Evolutionary conservation across 2,329 filamentous ascomycete genomes (phyloP).

Genomic region (Stachybotrys echinatus): DNA sequence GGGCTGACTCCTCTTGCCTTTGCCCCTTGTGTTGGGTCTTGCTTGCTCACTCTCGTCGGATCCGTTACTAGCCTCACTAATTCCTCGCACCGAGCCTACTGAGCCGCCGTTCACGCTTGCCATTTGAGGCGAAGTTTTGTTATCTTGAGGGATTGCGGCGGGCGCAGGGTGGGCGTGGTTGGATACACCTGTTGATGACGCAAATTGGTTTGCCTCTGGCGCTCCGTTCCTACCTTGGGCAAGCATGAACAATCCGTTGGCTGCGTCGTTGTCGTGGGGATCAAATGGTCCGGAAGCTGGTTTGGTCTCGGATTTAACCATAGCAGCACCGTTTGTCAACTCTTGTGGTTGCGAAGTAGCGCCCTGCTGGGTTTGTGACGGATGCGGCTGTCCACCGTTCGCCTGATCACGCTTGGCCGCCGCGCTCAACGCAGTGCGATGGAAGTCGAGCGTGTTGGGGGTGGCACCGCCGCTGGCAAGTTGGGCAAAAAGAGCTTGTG

Average conservation of each 20-base stretch:
- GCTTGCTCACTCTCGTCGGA: slow-evolving; percentile 69
- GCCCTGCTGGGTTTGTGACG: slow-evolving; percentile 12
- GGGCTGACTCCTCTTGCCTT: slow-evolving; percentile 60
- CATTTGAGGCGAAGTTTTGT: slow-evolving; percentile 47
- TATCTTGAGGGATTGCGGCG: slow-evolving; percentile 21
- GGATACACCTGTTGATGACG: slow-evolving; percentile 37
- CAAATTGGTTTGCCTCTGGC: slow-evolving; percentile 36
- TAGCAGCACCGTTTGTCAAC: slow-evolving; percentile 30
- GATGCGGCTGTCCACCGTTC: slow-evolving; percentile 23
- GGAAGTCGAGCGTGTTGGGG: slow-evolving; percentile 88
- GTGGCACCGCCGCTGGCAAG: slow-evolving; percentile 78
- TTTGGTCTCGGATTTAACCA: slow-evolving; percentile 38
- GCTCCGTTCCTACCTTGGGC: slow-evolving; percentile 63
- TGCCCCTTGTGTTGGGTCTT: slow-evolving; percentile 60
- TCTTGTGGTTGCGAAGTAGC: slow-evolving; percentile 53
- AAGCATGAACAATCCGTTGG: slow-evolving; percentile 88
- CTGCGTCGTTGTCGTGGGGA: slow-evolving; percentile 90
- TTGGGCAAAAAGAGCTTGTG: slow-evolving; percentile 75
- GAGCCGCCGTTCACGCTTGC: slow-evolving; percentile 40
- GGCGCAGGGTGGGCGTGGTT: slow-evolving; percentile 44
- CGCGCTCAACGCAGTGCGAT: slow-evolving; percentile 83
- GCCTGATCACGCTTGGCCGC: slow-evolving; percentile 56
- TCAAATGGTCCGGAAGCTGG: slow-evolving; percentile 64
- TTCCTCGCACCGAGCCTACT: slow-evolving; percentile 44
- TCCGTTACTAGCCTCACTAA: slow-evolving; percentile 63